Percentiles rank a stretch among this genome's conserved stretches.
Evolutionary conservation across 2,329 filamentous ascomycete species (phyloP).

Genomic region (Cladosporium sp.): DNA sequence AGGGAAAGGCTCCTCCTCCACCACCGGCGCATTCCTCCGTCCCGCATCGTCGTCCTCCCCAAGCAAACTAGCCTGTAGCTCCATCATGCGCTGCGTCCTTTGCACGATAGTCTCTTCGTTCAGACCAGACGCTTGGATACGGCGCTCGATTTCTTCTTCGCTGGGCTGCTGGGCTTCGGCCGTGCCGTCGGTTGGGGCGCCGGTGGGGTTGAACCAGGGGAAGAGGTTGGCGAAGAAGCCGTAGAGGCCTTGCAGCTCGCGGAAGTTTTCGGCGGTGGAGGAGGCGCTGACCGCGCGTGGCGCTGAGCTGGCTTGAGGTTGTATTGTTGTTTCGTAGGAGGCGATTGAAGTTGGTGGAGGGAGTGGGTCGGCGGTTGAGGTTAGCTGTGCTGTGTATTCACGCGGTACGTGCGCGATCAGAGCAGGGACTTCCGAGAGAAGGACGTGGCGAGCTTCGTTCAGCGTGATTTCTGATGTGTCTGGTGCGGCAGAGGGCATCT

Average conservation of each 20-base stretch:
- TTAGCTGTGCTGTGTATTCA: slow-evolving; percentile 61
- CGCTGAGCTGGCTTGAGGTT: slow-evolving; percentile 1
- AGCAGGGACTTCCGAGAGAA: slow-evolving; percentile 71
- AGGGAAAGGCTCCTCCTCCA: background rate
- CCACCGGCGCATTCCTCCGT: background rate
- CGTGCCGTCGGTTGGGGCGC: slow-evolving; percentile 14
- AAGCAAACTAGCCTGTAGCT: slow-evolving; percentile 31
- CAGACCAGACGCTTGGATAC: slow-evolving; percentile 31
- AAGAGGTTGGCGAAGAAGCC: slow-evolving; percentile 33
- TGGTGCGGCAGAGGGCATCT: slow-evolving; percentile 44
- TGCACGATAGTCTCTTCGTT: slow-evolving; percentile 28
- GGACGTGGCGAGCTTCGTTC: slow-evolving; percentile 71
- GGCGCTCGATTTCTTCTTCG: slow-evolving; percentile 31
- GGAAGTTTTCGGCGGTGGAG: slow-evolving; percentile 24
- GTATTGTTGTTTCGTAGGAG: slow-evolving; percentile 26
- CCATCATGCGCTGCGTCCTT: slow-evolving; percentile 30
- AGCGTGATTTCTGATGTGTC: slow-evolving; percentile 45
- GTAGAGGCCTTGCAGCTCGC: slow-evolving; percentile 32
- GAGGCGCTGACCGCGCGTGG: slow-evolving; percentile 16
- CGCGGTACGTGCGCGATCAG: slow-evolving; percentile 71
- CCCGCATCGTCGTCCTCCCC: slow-evolving; percentile 18
- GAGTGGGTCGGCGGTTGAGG: slow-evolving; percentile 79
- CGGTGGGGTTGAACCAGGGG: slow-evolving; percentile 30
- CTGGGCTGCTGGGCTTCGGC: slow-evolving; percentile 21
- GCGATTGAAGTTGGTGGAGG: slow-evolving; percentile 60